Evolutionary conservation across 2,329 filamentous ascomycete species (phyloP).

Genomic region (Chaetomiaceae sp.): DNA sequence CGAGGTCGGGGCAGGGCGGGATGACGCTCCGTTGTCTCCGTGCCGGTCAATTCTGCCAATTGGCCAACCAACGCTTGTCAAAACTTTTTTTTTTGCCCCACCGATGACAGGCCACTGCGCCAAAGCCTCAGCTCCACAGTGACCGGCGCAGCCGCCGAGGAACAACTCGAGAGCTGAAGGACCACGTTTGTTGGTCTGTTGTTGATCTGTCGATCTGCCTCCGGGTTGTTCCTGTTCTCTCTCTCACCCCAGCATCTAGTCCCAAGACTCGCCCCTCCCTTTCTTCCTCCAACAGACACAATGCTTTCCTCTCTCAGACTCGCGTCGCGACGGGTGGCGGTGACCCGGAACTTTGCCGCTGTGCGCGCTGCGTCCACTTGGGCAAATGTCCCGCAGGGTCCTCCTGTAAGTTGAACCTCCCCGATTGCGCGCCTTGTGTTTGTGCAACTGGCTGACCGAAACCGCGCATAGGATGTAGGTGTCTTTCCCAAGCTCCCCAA

Average conservation of each 20-base stretch:
- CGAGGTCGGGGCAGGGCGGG: conserved; percentile 17
- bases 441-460: conserved; percentile 16
- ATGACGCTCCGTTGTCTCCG: conserved; percentile 1
- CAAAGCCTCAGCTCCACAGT: conserved; percentile 4
- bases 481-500: background rate
- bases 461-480: conserved; percentile 24
- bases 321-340: conserved; percentile 46
- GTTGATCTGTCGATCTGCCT: no score
- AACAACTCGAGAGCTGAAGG: background rate
- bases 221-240: background rate
- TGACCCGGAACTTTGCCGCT: conserved; percentile 39
- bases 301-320: conserved; percentile 57
- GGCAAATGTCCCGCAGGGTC: conserved; percentile 87
- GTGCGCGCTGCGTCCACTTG: conserved; percentile 70
- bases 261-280: background rate
- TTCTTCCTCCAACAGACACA: conserved; percentile 26
- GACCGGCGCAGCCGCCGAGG: background rate
- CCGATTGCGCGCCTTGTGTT: background rate
- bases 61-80: conserved; percentile 12
- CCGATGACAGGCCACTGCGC: conserved; percentile 1
- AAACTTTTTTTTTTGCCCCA: conserved; percentile 17
- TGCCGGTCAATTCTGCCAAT: conserved; percentile 12
- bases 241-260: background rate
- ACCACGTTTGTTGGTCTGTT: conserved; percentile 4
- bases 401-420: conserved; percentile 65